A percentile compares a stretch with the other conserved stretches of the same genome.
Conservation (phyloP, 352 stramenopile species). For the Aphanomyces euteiches region DNA sequence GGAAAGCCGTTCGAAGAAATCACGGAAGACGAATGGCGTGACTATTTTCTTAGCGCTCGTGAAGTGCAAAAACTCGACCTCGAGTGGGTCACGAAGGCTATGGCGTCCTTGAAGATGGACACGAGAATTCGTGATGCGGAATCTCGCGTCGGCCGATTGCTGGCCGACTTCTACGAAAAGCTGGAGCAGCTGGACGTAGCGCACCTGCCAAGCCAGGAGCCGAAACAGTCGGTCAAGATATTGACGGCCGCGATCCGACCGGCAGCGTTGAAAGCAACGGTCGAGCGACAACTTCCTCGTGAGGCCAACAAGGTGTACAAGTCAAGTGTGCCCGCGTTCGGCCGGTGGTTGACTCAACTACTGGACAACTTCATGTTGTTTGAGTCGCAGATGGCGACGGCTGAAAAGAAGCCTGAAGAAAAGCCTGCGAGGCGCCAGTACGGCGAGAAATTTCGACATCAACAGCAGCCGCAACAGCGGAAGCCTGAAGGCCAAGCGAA, state of each 20-base stretch:
- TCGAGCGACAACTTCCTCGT: neutral
- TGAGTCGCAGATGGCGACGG: constrained; percentile 3
- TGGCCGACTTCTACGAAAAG: constrained; percentile 28
- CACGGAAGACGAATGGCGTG: constrained; percentile 20
- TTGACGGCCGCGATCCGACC: constrained; percentile 15
- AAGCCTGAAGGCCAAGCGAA: constrained; percentile 11
- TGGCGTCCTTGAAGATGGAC: constrained; percentile 25
- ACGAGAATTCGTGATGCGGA: constrained; percentile 23
- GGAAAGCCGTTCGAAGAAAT: constrained; percentile 16
- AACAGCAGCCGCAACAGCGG: neutral
- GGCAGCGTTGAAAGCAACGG: neutral
- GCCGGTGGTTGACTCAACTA: constrained; percentile 4
- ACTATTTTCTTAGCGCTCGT: constrained; percentile 25
- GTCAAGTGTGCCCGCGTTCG: neutral
- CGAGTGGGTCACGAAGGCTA: constrained; percentile 7
- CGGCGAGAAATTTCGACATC: neutral
- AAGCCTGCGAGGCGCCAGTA: neutral
- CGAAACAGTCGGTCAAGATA: constrained; percentile 16
- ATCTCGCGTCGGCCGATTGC: constrained; percentile 22
- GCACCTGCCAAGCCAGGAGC: constrained; percentile 22
- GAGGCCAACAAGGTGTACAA: constrained; percentile 6
- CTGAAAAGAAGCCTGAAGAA: neutral
- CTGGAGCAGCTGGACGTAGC: constrained; percentile 27
- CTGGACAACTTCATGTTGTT: constrained; percentile 15
- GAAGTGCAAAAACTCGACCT: constrained; percentile 11